Percentiles rank a stretch among this genome's conserved stretches.
Conservation (phyloP, 106 monocot genomes). For the Ottelia alismoides region DNA sequence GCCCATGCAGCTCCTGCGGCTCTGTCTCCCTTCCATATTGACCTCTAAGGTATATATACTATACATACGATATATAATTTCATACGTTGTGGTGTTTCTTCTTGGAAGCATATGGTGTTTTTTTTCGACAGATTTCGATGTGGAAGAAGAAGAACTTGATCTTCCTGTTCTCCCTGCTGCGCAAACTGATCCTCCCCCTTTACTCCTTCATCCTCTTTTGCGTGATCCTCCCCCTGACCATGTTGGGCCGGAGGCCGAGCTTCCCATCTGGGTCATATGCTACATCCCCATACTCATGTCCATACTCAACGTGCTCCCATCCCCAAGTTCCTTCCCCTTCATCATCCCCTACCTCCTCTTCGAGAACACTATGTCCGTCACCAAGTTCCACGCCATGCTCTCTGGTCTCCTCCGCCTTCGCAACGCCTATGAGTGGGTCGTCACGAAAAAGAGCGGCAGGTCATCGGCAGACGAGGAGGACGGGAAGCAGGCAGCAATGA, state of each 20-base stretch:
- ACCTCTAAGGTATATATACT: constrained; percentile 28
- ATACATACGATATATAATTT: neutral
- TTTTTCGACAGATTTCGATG: constrained; percentile 8
- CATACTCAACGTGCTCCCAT: too few species aligned
- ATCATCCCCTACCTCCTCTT: too few species aligned
- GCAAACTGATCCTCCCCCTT: constrained; percentile 50
- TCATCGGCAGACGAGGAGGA: constrained; percentile 37
- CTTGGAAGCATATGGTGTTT: neutral
- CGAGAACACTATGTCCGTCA: too few species aligned
- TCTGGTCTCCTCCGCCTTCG: too few species aligned
- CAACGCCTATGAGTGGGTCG: too few species aligned
- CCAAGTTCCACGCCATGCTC: too few species aligned
- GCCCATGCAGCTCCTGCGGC: constrained; percentile 51
- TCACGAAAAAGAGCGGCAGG: too few species aligned
- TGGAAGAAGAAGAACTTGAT: constrained; percentile 14
- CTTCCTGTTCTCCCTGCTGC: constrained; percentile 12
- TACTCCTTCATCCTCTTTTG: constrained; percentile 62
- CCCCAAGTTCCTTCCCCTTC: too few species aligned
- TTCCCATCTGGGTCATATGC: too few species aligned
- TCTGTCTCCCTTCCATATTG: constrained; percentile 40
- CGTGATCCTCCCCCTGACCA: too few species aligned
- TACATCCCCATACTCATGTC: too few species aligned
- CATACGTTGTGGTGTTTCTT: neutral
- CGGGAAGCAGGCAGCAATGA: constrained; percentile 19
- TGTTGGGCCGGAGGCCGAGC: too few species aligned